A percentile compares a stretch with the other conserved stretches of the same genome.
phyloP scores from a whole-genome alignment of 108 stramenopile genomes.

The Skeletonema menzelii region DNA sequence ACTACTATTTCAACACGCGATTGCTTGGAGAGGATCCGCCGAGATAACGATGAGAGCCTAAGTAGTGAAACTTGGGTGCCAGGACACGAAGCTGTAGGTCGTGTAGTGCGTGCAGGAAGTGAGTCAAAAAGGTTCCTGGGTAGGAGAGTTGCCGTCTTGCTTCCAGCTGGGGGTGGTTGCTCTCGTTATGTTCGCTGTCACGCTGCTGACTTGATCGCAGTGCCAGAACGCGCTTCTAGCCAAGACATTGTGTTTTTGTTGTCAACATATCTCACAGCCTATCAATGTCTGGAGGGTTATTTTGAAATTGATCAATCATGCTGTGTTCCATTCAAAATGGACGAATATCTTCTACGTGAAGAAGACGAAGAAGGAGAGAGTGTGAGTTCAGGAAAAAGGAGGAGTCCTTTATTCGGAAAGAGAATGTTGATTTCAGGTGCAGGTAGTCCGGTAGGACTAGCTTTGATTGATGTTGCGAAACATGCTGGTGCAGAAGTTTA shows the following conservation, averaged over 20 bases:
- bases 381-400: background rate
- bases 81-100: background rate
- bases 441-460: slow-evolving; percentile 52
- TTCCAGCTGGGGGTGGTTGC: slow-evolving; percentile 65
- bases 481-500: slow-evolving; percentile 57
- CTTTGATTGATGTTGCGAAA: slow-evolving; percentile 56
- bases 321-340: too few relatives aligned
- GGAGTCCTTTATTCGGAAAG: slow-evolving; percentile 49
- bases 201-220: slow-evolving; percentile 47
- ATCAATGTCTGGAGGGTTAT: slow-evolving; percentile 64
- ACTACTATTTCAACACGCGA: background rate
- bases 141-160: slow-evolving; percentile 61
- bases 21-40: background rate
- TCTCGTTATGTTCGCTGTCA: slow-evolving; percentile 55
- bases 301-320: background rate
- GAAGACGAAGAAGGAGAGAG: too few relatives aligned
- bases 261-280: slow-evolving; percentile 74
- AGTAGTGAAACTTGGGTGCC: background rate
- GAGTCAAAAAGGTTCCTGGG: background rate
- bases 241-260: slow-evolving; percentile 41
- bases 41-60: background rate
- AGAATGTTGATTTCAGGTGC: slow-evolving; percentile 68
- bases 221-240: slow-evolving; percentile 39
- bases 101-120: background rate
- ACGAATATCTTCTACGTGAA: too few relatives aligned